Evolutionary conservation across 2,329 filamentous ascomycete genomes (phyloP), one percentile per base, ranked within the genome.

Genomic region (Aureobasidium sp.): DNA sequence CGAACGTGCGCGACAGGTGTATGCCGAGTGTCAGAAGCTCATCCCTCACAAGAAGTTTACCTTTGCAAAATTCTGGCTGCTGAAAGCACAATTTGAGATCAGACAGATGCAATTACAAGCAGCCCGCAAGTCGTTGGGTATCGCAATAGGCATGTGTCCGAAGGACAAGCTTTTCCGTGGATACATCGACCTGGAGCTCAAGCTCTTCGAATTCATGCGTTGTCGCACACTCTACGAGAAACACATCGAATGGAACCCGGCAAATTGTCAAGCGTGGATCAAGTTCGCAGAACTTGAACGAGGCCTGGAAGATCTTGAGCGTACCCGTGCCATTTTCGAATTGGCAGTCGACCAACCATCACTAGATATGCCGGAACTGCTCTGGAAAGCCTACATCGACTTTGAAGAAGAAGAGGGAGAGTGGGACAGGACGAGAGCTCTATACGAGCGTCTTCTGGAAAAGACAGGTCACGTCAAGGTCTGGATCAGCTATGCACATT

Each of bases 391-490:
- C 1, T 99, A 96, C 75, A 97, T 99, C 69, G 94, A 99, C 75
- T 97, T 97, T 71, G 94, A 99, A 76, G 93, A 97, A 72, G 91
- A 96, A 69, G 91, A 96, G 74, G 90, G 87, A 70, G 91, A 97
- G 74, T 97, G 93, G 74, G 90, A 91, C 59, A 82, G 87, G 53
- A 91, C 91, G 5, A 83, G 94, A 53, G 78, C 79, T 3, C 79
- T 99, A 48, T 99, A 97, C 77, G 93, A 97, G 78, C 85, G 93
- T 8, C 82, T 99, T 14, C 82, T 99, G 47, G 82, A 90, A 70
- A 97, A 95, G 85, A 96, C 94, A n/a, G 88, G 94, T 71, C 94
- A 99, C 72, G 91, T 97, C 80, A 99, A 97, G 81, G 94, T 99
- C 64, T 99, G 94, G 94, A 96, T 94, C 75, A 93, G 90, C 74